phyloP scores from a whole-genome alignment of 148 eudicot species.

The Silene uniflora region DNA sequence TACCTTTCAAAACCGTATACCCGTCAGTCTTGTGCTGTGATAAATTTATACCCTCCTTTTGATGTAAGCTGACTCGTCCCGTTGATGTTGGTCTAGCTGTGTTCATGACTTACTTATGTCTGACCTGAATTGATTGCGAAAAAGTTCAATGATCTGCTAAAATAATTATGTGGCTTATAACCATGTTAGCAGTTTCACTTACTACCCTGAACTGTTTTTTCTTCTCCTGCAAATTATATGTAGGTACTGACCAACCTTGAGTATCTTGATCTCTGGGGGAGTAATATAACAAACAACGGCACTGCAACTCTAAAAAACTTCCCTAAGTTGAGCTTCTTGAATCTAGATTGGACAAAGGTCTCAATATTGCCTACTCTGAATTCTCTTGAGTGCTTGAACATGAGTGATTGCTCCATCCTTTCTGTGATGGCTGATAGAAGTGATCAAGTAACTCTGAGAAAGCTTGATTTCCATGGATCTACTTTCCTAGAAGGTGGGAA shows the following conservation, averaged over 20 bases:
- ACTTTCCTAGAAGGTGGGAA: constrained; percentile 34
- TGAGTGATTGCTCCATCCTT: constrained; percentile 70
- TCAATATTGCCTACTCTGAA: constrained; percentile 57
- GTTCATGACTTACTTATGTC: background rate
- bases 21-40: background rate
- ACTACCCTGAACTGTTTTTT: background rate
- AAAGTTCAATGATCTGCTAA: background rate
- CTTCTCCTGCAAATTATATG: background rate
- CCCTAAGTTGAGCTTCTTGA: constrained; percentile 55
- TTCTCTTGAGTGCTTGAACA: constrained; percentile 56
- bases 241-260: constrained; percentile 65
- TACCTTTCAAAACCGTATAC: background rate
- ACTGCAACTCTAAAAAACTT: constrained; percentile 37
- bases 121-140: background rate
- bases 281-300: constrained; percentile 61
- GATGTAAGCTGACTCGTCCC: background rate
- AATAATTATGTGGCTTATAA: background rate
- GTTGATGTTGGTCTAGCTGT: background rate
- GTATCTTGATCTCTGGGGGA: constrained; percentile 85
- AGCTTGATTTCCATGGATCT: constrained; percentile 59
- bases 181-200: background rate
- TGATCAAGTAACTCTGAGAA: constrained; percentile 38
- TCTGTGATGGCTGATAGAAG: constrained; percentile 47
- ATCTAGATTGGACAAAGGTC: constrained; percentile 79
- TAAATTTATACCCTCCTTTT: background rate